Evolutionary conservation across 345 rosid species (phyloP).

Genomic region (Corymbia maculata): DNA sequence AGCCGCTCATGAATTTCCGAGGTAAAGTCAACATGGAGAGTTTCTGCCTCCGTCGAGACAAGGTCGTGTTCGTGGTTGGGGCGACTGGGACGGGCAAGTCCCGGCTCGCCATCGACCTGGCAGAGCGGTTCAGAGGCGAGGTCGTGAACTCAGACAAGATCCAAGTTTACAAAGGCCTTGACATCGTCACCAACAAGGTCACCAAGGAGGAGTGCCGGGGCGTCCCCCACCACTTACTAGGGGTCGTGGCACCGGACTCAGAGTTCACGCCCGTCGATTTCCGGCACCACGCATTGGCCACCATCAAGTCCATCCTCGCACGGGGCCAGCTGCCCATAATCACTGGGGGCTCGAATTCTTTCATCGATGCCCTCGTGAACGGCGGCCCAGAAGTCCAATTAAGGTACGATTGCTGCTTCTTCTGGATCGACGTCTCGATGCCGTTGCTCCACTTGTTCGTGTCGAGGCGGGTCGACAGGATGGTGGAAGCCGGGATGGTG

Average conservation of each 20-base stretch:
- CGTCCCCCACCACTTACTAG: constrained; percentile 28
- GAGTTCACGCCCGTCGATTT: constrained; percentile 15
- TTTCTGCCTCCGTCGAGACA: constrained; percentile 4
- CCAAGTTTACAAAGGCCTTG: constrained; percentile 23
- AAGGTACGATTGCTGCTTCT: constrained; percentile 10
- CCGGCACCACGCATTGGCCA: background rate
- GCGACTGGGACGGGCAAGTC: constrained; percentile 31
- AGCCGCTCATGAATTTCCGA: background rate
- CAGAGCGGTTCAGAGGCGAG: constrained; percentile 9
- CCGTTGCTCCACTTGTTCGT: constrained; percentile 9
- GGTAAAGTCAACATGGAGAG: background rate
- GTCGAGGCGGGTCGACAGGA: constrained; percentile 14
- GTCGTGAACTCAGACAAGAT: constrained; percentile 26
- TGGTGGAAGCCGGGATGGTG: constrained; percentile 17
- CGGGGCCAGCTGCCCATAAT: constrained; percentile 13
- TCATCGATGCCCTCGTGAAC: constrained; percentile 10
- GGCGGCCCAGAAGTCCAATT: background rate
- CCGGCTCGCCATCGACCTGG: constrained; percentile 23
- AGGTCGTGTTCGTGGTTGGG: constrained; percentile 13
- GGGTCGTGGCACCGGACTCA: constrained; percentile 7
- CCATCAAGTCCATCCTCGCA: background rate
- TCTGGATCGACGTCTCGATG: constrained; percentile 22
- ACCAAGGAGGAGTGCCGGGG: constrained; percentile 15
- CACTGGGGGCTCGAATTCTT: constrained; percentile 25
- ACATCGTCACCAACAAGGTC: constrained; percentile 20